phyloP scores from a whole-genome alignment of 768 basidiomycete species.

The Mrakia gelida region DNA sequence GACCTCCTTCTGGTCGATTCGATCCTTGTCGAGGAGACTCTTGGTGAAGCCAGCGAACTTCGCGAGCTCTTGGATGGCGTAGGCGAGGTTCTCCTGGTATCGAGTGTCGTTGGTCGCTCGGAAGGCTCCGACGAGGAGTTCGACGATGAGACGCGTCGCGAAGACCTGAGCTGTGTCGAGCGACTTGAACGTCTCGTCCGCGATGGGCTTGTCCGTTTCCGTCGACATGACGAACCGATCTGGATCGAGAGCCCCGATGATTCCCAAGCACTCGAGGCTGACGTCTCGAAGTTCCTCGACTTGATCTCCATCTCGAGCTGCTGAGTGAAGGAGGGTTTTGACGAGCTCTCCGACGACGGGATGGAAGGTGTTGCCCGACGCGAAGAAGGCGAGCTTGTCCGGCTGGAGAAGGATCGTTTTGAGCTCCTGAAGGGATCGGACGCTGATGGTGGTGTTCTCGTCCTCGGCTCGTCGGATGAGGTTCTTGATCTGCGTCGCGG shows the following conservation, averaged over 20 bases:
- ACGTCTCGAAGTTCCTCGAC: slow-evolving; percentile 62
- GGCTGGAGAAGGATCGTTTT: slow-evolving; percentile 54
- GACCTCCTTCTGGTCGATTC: slow-evolving; percentile 8
- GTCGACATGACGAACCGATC: slow-evolving; percentile 65
- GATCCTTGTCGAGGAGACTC: slow-evolving; percentile 57
- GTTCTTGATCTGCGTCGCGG: slow-evolving; percentile 56
- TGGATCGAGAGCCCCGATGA: slow-evolving; percentile 89
- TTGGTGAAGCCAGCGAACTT: slow-evolving; percentile 80
- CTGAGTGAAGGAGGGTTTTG: slow-evolving; percentile 61
- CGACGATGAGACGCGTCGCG: slow-evolving; percentile 75
- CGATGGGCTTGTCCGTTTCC: slow-evolving; percentile 44
- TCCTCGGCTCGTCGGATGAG: slow-evolving; percentile 69
- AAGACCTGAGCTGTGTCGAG: slow-evolving; percentile 64
- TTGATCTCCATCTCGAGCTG: slow-evolving; percentile 67
- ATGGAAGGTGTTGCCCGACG: slow-evolving; percentile 84
- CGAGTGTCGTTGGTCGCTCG: slow-evolving; percentile 89
- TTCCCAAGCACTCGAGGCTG: slow-evolving; percentile 85
- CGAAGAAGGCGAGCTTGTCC: slow-evolving; percentile 46
- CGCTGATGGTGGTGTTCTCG: slow-evolving; percentile 73
- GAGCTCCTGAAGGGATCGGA: slow-evolving; percentile 71
- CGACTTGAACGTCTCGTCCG: slow-evolving; percentile 65
- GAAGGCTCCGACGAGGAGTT: slow-evolving; percentile 83
- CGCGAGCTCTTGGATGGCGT: slow-evolving; percentile 84
- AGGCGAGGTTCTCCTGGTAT: slow-evolving; percentile 84
- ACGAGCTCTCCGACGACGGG: slow-evolving; percentile 65